These are phyloP conservation scores for Diaporthe citriasiana DNA, from an alignment of 2,329 filamentous ascomycete genomes.

Conservation along the genomic window DNA sequence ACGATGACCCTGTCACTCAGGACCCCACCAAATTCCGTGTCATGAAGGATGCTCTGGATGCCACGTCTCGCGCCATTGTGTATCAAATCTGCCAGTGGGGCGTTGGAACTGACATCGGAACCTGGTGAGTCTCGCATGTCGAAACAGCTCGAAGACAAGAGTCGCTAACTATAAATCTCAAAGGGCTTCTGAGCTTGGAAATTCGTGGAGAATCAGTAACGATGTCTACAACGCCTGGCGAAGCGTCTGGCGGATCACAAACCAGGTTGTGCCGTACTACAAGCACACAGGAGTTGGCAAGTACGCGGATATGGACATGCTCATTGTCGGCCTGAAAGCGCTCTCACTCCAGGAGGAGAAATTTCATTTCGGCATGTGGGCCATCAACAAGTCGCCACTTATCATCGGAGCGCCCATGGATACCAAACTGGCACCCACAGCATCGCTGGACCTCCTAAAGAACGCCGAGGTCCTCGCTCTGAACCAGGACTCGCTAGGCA, in stretches of 20 bases:
- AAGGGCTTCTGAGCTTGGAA: slow-evolving; percentile 59
- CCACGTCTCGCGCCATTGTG: slow-evolving; percentile 57
- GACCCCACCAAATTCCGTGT: slow-evolving; percentile 59
- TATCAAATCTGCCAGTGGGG: slow-evolving; percentile 70
- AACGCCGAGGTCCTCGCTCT: slow-evolving; percentile 70
- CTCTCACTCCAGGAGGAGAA: slow-evolving; percentile 62
- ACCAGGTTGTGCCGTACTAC: slow-evolving; percentile 64
- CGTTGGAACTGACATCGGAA: slow-evolving; percentile 60
- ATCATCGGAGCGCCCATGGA: slow-evolving; percentile 62
- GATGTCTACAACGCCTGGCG: slow-evolving; percentile 67
- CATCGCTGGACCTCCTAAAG: slow-evolving; percentile 59
- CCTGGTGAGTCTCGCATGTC: slow-evolving; percentile 52
- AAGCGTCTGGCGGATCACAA: slow-evolving; percentile 65
- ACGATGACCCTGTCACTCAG: slow-evolving; percentile 54
- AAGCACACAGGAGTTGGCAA: slow-evolving; percentile 60
- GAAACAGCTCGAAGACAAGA: not conserved
- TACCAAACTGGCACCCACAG: slow-evolving; percentile 52
- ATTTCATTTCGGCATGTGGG: slow-evolving; percentile 68
- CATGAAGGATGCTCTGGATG: slow-evolving; percentile 60
- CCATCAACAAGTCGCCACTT: slow-evolving; percentile 65
- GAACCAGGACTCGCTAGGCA: slow-evolving; percentile 68
- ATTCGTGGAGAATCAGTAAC: slow-evolving; percentile 66
- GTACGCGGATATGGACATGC: slow-evolving; percentile 67
- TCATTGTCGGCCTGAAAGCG: slow-evolving; percentile 62
- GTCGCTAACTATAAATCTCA: accelerated